A percentile compares a stretch with the other conserved stretches of the same genome.
Conservation (phyloP, 2,329 filamentous ascomycete species). For the Sclerotiophoma versabilis region DNA sequence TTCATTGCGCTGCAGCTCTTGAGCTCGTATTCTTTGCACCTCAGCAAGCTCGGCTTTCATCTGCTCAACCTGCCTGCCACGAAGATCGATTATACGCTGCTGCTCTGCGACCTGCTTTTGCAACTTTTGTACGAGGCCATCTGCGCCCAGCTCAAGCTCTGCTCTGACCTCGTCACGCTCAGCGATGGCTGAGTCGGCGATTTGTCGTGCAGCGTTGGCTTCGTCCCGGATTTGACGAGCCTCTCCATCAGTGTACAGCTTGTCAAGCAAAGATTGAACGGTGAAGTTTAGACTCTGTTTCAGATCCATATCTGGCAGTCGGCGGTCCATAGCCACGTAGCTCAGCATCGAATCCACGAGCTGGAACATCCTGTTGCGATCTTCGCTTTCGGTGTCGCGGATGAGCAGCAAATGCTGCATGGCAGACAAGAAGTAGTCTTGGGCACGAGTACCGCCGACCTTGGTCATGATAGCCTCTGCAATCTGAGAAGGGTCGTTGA, state of each 20-base stretch:
- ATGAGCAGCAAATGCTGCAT: conserved; percentile 95
- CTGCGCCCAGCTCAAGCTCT: conserved; percentile 87
- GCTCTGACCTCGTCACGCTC: conserved; percentile 95
- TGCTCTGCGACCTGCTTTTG: conserved; percentile 96
- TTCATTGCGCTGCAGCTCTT: conserved; percentile 93
- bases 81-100: conserved; percentile 85
- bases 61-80: conserved; percentile 82
- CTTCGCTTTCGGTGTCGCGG: conserved; percentile 88
- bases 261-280: conserved; percentile 92
- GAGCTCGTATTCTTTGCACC: conserved; percentile 81
- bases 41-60: conserved; percentile 90
- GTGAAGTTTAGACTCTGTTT: conserved; percentile 98
- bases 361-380: conserved; percentile 94
- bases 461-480: conserved; percentile 90
- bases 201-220: conserved; percentile 85
- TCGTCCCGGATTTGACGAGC: conserved; percentile 92
- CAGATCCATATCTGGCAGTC: conserved; percentile 94
- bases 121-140: conserved; percentile 89
- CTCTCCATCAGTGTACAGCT: conserved; percentile 95
- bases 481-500: conserved; percentile 92
- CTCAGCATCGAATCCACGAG: conserved; percentile 98
- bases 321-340: conserved; percentile 97
- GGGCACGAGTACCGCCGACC: conserved; percentile 80
- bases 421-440: conserved; percentile 95
- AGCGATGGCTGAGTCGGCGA: conserved; percentile 93